A percentile compares a stretch with the other conserved stretches of the same genome.
phyloP scores from a whole-genome alignment of 345 rosid genomes.

The Arabidopsis suecica region DNA sequence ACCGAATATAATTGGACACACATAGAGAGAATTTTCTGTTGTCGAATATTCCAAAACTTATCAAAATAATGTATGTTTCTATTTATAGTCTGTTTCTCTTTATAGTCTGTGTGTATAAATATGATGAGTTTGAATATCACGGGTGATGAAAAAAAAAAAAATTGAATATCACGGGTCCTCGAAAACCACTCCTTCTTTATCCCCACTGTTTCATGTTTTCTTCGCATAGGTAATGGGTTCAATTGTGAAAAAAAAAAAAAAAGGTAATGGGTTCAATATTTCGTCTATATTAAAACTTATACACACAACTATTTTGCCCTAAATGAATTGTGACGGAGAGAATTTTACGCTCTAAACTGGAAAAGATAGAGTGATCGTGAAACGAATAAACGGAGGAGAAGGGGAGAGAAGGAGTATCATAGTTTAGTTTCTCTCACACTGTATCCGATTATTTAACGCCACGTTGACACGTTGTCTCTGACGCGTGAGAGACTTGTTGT shows the following conservation, averaged over 20 bases:
- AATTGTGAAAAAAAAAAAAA: background rate
- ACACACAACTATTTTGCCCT: too few relatives aligned
- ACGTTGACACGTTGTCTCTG: background rate
- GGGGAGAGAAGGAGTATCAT: too few relatives aligned
- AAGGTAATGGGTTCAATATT: background rate
- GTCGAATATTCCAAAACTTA: background rate
- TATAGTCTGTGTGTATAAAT: too few relatives aligned
- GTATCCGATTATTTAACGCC: background rate
- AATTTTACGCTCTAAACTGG: background rate
- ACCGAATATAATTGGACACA: too few relatives aligned
- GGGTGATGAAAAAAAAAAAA: too few relatives aligned
- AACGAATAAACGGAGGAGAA: too few relatives aligned
- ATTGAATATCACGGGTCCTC: background rate
- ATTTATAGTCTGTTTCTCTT: background rate
- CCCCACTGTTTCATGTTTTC: background rate
- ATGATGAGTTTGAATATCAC: background rate
- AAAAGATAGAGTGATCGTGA: too few relatives aligned
- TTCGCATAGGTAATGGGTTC: background rate
- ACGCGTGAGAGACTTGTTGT: background rate
- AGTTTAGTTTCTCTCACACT: too few relatives aligned
- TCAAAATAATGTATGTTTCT: constrained; percentile 1
- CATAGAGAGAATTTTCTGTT: background rate
- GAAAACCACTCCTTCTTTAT: background rate
- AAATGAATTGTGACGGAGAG: too few relatives aligned
- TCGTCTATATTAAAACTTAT: too few relatives aligned